A percentile compares a stretch with the other conserved stretches of the same genome.
Evolutionary conservation across 2,329 filamentous ascomycete genomes (phyloP).

Genomic region (Trichoderma endophyticum): DNA sequence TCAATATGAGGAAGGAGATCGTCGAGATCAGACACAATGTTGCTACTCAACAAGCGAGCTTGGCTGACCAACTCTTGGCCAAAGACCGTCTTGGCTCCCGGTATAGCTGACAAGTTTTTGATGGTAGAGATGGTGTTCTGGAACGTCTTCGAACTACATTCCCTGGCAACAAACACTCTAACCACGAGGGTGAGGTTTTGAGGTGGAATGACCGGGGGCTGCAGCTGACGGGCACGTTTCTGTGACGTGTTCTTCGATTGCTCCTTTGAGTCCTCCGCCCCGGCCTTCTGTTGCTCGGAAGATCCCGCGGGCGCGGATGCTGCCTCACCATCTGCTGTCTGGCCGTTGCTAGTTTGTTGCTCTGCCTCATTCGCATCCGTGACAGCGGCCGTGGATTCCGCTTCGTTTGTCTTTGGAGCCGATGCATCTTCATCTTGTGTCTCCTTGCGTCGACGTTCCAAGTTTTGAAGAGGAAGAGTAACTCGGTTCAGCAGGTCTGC

Average conservation of each 20-base stretch:
- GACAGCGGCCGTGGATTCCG: conserved; percentile 34
- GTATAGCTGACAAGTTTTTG: conserved; percentile 92
- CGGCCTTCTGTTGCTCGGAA: conserved; percentile 25
- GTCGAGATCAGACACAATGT: conserved; percentile 79
- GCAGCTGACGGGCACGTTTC: conserved; percentile 58
- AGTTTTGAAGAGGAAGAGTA: conserved; percentile 76
- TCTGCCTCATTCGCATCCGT: conserved; percentile 29
- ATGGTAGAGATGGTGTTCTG: conserved; percentile 97
- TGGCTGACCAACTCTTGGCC: conserved; percentile 90
- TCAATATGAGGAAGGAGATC: conserved; percentile 83
- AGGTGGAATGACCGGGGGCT: conserved; percentile 81
- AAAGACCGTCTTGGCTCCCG: conserved; percentile 83
- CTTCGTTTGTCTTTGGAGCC: conserved; percentile 38
- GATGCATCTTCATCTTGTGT: conserved; percentile 48
- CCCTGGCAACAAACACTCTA: conserved; percentile 90
- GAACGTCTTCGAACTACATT: conserved; percentile 97
- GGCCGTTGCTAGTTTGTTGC: conserved; percentile 29
- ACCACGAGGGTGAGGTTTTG: conserved; percentile 92
- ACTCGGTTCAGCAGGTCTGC: conserved; percentile 84
- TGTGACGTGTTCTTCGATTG: conserved; percentile 40
- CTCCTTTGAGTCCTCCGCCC: conserved; percentile 27
- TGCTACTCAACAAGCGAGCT: conserved; percentile 77
- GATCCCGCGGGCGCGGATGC: conserved; percentile 29
- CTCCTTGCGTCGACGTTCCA: conserved; percentile 81
- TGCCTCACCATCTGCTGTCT: conserved; percentile 19